Evolutionary conservation across 2,329 filamentous ascomycete species (phyloP), one percentile per base, ranked within the genome.

Genomic region (Berkeleyomyces basicola): DNA sequence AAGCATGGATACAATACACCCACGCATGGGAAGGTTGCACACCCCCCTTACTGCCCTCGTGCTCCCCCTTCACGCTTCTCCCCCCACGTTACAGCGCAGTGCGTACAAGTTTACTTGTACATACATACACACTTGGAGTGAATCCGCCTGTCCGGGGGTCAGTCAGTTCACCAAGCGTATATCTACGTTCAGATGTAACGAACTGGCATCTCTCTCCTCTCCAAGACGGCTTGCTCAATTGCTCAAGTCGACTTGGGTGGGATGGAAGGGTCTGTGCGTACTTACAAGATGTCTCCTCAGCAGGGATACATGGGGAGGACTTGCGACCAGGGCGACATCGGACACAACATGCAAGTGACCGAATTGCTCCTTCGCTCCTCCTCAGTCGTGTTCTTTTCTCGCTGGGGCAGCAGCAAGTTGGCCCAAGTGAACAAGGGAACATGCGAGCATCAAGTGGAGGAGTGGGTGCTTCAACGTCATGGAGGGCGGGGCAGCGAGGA

Each of bases 271-370:
- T 55, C 51, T 55, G 51, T 55, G 51, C 51, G 51, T 55, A 55
- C 51, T 55, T 55, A 55, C 33, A 55, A 55, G 33, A 31, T 55
- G 51, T 55, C 51, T 31, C 11, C 33, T 36, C 7, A 55, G 51
- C 51, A 55, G 51, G 49, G 51, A 55, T 55, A 7, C 33, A 55
- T 55, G 51, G 51, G 49, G 51, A 39, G 51, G 33, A 16, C 51
- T 55, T 55, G 51, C 33, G 51, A 55, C 51, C 39, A 55, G 51
- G 51, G 51, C 51, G 51, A 55, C 51, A 55, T 55, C 51, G 51
- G 51, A 55, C 51, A 55, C 51, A 14, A 55, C 51, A 7, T 55
- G 51, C 51, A 55, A 39, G 51, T 55, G 51, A 37, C 33, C 39
- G 51, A 55, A 55, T 55, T 55, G 51, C 51, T 55, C 51, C 51